Conservation (phyloP, 1,284 basidiomycete genomes). For the Clitocybe nebularis region DNA sequence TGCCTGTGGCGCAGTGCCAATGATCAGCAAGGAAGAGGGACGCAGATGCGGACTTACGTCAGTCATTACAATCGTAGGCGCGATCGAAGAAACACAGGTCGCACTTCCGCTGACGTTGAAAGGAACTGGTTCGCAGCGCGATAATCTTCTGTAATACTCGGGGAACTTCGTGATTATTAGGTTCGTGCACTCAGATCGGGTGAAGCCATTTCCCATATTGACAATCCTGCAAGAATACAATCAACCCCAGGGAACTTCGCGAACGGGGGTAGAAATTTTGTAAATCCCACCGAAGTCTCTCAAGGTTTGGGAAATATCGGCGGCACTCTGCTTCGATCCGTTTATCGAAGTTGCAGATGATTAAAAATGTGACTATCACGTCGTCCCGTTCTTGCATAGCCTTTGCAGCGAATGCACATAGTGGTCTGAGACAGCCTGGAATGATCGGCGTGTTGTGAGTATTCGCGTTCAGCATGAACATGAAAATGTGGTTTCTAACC, state of each 20-base stretch:
- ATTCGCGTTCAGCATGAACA: too few relatives aligned
- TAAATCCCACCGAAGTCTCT: too few relatives aligned
- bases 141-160: neutral
- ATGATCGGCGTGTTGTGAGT: too few relatives aligned
- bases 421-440: constrained; percentile 1
- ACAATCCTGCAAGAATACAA: too few relatives aligned
- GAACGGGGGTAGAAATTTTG: neutral
- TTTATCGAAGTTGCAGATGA: neutral
- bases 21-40: neutral
- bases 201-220: neutral
- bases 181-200: neutral
- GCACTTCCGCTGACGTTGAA: neutral
- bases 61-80: neutral
- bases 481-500: too few relatives aligned
- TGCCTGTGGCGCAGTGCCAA: neutral
- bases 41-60: constrained; percentile 1
- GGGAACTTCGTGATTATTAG: neutral
- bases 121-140: neutral
- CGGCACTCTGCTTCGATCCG: neutral
- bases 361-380: neutral
- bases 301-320: neutral
- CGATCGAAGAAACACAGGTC: neutral
- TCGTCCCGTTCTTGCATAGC: neutral
- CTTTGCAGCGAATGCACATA: neutral
- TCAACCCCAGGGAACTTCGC: too few relatives aligned